phyloP scores from a whole-genome alignment of 2,329 filamentous ascomycete species.

The Ascochyta pisi region DNA sequence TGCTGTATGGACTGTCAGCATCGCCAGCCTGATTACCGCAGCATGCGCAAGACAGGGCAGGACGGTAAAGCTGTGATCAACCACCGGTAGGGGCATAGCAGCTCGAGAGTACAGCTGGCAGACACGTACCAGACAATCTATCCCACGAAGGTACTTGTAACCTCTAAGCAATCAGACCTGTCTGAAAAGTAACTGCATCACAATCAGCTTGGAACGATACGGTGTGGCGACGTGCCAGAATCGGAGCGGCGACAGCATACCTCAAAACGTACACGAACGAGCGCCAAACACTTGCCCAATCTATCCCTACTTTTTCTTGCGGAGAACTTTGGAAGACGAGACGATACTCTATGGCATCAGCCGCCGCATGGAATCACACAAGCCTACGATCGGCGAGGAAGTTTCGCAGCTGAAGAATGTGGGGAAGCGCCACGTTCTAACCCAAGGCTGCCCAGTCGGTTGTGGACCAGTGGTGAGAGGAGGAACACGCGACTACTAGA shows the following conservation, averaged over 20 bases:
- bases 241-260: conserved; percentile 32
- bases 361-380: conserved; percentile 44
- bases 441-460: conserved; percentile 41
- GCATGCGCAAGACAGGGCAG: conserved; percentile 2
- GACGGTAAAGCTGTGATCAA: neutral
- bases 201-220: conserved; percentile 30
- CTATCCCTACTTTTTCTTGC: conserved; percentile 52
- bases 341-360: conserved; percentile 47
- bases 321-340: conserved; percentile 45
- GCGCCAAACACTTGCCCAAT: conserved; percentile 52
- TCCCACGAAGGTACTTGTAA: conserved; percentile 28
- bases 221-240: conserved; percentile 7
- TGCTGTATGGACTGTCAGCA: conserved; percentile 6
- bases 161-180: conserved; percentile 36
- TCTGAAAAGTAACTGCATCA: conserved; percentile 36
- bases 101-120: neutral
- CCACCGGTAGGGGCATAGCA: neutral
- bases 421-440: conserved; percentile 49
- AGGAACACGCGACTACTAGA: conserved; percentile 43
- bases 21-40: neutral
- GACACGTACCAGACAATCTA: conserved; percentile 39
- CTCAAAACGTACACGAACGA: conserved; percentile 41
- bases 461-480: conserved; percentile 35
- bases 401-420: conserved; percentile 44
- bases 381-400: conserved; percentile 38